Base-by-base conservation (phyloP, 1,139 yeast genomes). In the Scheffersomyces stambukii region DNA sequence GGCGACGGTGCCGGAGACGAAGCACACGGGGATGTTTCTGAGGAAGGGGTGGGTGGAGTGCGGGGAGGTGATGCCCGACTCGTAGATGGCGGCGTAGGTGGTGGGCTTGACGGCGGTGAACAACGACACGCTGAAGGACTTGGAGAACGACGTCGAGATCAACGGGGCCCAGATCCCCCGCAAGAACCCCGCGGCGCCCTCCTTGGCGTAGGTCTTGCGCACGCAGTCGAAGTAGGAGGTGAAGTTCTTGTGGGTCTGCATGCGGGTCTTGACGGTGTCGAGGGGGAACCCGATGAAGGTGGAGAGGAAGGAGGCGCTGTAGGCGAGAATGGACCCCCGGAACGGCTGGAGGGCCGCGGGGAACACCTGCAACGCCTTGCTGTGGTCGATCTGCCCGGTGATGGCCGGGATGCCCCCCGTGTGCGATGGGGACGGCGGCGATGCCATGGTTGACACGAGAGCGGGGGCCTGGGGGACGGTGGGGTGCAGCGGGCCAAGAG, bases 261-360 rank as follows among this genome's bases (percentile, higher is more conserved):
- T 78, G 39, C 95, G 59, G 0, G 94, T 84, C 52, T 86, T 86
- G 33, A 86, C 67, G 8, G 94, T 81, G 50, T 86, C 96, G 28
- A 86, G 54, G 0, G 96, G 96, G 47, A 79, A 85, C 7, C 93
- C 94, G n/a, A 77, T 67, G 5, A 77, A 65, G 1, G 89, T 81
- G 9, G 91, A 72, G 9, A 74, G 56, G 29, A 81, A 54, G 1
- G 93, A 80, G 1, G 94, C 70, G 0, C 75, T 59, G 43, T 77
- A 80, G 2, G 89, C 81, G 32, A 80, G 48, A 3, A 77, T 55
- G 10, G 79, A 70, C 2, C 79, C 65, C 33, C 77, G 61, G 54
- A 74, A 77, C 1, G 86, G 83, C 30, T 62, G 57, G 8, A 79
- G 44, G 1, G 45, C 30, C 2, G 50, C 54, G 0, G 89, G 89